Conservation (phyloP, 768 basidiomycete species). For the Mycena epipterygia region DNA sequence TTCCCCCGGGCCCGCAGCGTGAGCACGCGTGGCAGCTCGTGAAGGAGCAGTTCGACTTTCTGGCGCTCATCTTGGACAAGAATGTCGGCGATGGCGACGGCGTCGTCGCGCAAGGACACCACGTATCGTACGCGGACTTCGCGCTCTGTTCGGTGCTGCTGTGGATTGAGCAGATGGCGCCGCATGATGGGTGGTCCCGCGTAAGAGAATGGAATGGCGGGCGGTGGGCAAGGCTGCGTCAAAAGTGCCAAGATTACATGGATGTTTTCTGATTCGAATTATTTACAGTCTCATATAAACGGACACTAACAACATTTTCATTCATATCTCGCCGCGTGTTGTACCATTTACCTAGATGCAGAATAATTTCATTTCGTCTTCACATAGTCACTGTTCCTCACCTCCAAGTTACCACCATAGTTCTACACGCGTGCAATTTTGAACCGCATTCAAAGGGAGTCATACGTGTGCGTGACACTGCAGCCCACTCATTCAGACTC, state of each 20-base stretch:
- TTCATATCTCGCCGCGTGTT: too few species aligned
- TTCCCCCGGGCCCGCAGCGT: too few species aligned
- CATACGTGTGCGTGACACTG: too few species aligned
- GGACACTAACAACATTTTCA: too few species aligned
- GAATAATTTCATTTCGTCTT: too few species aligned
- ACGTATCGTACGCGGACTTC: conserved; percentile 67
- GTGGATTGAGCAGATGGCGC: conserved; percentile 66
- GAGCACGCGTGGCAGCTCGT: too few species aligned
- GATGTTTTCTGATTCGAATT: conserved; percentile 50
- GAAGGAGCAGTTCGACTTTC: conserved; percentile 59
- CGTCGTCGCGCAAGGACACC: conserved; percentile 61
- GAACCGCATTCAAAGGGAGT: too few species aligned
- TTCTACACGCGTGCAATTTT: too few species aligned
- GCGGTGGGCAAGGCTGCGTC: conserved; percentile 60
- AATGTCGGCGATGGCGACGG: conserved; percentile 61
- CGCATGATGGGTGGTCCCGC: conserved; percentile 64
- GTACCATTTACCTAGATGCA: too few species aligned
- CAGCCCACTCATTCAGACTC: too few species aligned
- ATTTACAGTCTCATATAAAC: neutral
- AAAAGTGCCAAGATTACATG: conserved; percentile 62
- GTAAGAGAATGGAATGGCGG: conserved; percentile 64
- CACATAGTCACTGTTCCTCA: too few species aligned
- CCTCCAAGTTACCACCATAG: too few species aligned
- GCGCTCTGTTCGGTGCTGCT: conserved; percentile 63
- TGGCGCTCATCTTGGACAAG: conserved; percentile 60